Base-by-base conservation (phyloP, 257 asterid genomes). In the Scutellaria galericulata region DNA sequence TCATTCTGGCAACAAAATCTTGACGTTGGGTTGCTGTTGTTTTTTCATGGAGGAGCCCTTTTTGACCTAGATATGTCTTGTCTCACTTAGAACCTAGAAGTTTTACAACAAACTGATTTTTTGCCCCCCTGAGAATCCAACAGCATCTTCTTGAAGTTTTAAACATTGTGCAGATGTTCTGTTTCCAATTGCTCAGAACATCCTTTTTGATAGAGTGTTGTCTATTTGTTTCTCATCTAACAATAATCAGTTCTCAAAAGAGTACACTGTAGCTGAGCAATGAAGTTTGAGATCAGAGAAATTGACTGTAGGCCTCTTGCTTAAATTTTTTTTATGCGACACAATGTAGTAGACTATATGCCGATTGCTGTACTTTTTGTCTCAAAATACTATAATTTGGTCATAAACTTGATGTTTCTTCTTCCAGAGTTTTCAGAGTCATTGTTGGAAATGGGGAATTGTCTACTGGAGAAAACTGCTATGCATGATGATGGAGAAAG, bases 351-450 rank as follows among this genome's bases (percentile, higher is more conserved):
- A 35, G 64, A n/a, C 14, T 58, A 40, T 9, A 9, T 39, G 53
- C 53, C 5, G 9, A 35, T 64, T 54, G 59, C 45, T 37, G 6
- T 72, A 27, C 47, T 54, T 27, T 40, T 15, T 64, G 24, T 57
- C 53, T 18, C 41, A 35, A 61, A 39, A 60, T 52, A 61, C 69
- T 59, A 8, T 39, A 58, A 65, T 65, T 64, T 50, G 42, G 40
- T 63, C 44, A 46, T 70, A 42, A 61, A n/a, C 48, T 62, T 50
- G 35, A 46, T 67, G 27, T 66, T 48, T 77, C 55, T 51, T 66
- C 61, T 79, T 83, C 59, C 91, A 94, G 98, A 94, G 87, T 91
- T 91, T 79, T 91, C 97, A 0, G 99, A 91, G 88, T 91, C 99
- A 64, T 77, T 91, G 85, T 72, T 86, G 79, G 99, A 94, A 84